Evolutionary conservation across 1,284 basidiomycete species (phyloP).

Genomic region (Pholiota adiposa): DNA sequence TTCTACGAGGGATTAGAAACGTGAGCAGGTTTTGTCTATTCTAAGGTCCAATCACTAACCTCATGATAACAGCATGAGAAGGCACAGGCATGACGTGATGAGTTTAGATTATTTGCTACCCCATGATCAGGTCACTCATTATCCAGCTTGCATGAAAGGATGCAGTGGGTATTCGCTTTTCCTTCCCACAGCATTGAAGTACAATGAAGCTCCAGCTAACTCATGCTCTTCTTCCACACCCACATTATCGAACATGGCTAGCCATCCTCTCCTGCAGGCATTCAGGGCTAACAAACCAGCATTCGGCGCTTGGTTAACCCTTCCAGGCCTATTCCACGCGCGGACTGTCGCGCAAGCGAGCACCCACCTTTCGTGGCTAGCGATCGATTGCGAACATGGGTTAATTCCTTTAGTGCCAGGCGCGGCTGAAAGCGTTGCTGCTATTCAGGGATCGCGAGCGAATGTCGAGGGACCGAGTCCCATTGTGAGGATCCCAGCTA

Average conservation of each 20-base stretch:
- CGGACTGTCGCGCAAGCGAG: conserved; percentile 58
- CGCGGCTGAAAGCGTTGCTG: conserved; percentile 56
- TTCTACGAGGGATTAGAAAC: background rate
- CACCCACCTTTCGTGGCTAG: conserved; percentile 61
- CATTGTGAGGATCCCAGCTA: conserved; percentile 65
- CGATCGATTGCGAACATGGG: conserved; percentile 71
- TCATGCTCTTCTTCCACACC: background rate
- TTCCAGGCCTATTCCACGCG: conserved; percentile 57
- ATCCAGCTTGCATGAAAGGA: background rate
- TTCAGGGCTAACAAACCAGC: conserved; percentile 58
- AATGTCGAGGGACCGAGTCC: conserved; percentile 46
- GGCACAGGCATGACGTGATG: no score
- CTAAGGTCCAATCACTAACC: no score
- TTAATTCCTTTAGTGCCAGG: conserved; percentile 56
- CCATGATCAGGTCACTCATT: background rate
- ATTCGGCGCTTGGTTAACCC: conserved; percentile 74
- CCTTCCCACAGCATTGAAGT: background rate
- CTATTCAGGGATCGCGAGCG: conserved; percentile 48
- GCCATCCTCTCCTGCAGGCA: conserved; percentile 50
- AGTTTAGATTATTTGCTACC: no score
- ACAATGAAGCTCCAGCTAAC: background rate
- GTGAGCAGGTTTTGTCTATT: background rate
- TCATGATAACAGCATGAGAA: no score
- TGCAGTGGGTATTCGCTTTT: background rate
- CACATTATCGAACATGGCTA: conserved; percentile 31